Percentiles rank a stretch among this genome's conserved stretches.
These are phyloP conservation scores for Stellera chamaejasme DNA, from an alignment of 345 rosid species.

Conservation along the genomic window DNA sequence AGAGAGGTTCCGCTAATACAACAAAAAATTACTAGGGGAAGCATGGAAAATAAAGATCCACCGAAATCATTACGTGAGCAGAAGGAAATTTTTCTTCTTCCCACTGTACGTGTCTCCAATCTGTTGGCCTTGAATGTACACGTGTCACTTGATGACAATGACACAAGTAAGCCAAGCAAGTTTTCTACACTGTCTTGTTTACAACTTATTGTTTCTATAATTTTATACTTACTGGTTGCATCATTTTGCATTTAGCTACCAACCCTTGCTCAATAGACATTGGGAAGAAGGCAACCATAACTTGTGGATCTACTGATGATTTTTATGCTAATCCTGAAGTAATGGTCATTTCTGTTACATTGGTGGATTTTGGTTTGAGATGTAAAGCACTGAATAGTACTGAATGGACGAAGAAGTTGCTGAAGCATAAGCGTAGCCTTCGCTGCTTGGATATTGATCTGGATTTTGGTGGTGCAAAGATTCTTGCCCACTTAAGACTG, in stretches of 20 bases:
- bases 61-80: conserved; percentile 65
- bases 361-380: conserved; percentile 47
- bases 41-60: conserved; percentile 29
- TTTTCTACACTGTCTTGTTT: conserved; percentile 1
- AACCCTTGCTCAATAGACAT: conserved; percentile 26
- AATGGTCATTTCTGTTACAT: conserved; percentile 55
- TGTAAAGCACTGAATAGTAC: conserved; percentile 81
- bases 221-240: conserved; percentile 14
- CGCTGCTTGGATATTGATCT: conserved; percentile 61
- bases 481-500: conserved; percentile 63
- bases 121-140: conserved; percentile 59
- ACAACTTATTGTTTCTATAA: too few species aligned
- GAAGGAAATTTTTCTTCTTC: conserved; percentile 82
- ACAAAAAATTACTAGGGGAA: conserved; percentile 45
- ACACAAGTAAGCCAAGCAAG: conserved; percentile 49
- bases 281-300: conserved; percentile 74
- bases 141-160: conserved; percentile 40
- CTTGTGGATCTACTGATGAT: conserved; percentile 59
- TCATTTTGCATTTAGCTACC: conserved; percentile 29
- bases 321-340: conserved; percentile 77
- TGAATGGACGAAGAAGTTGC: conserved; percentile 80
- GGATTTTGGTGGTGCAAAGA: conserved; percentile 80
- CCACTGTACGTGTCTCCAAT: conserved; percentile 77
- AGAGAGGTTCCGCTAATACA: conserved; percentile 65
- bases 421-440: conserved; percentile 45